Evolutionary conservation across 176 grass and related monocot species (phyloP), one percentile per base, ranked within the genome.

Genomic region (Thalia dealbata): DNA sequence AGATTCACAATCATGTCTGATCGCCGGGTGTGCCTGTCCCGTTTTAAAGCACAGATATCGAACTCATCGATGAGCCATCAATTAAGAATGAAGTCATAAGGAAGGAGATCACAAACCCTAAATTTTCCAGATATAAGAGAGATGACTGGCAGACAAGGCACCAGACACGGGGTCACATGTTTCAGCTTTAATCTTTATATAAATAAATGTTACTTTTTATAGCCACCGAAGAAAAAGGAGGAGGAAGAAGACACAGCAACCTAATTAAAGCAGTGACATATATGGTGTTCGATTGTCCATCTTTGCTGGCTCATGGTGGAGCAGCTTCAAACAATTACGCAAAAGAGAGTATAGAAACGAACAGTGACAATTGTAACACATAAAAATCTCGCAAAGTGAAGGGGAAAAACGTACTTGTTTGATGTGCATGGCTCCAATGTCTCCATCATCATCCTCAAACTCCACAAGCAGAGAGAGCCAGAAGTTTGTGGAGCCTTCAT

Each of bases 371-470:
- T 4, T 22, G 25, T 10, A 61, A 50, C 16, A 60, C 70, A 14
- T 50, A 69, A 70, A 61, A 59, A 24, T 70, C 29, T 19, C 30
- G 7, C 0, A 22, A 28, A 16, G 68, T 58, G 43, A 46, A 83
- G n/a, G 32, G 4, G 4, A 35, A 43, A 70, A 54, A 45, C 35
- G 10, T 87, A 89, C 95, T 86, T 91, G 95, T 87, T 93, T 83
- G 10, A 99, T 86, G 72, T 99, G 87, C 90, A 99, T 92, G 70
- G 95, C 86, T 78, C 95, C 95, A 50, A 99, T 85, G 81, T 99
- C 95, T 41, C 95, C 95, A 78, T 93, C 83, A 15, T 79, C 95
- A 75, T 86, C 81, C 87, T 99, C 90, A 65, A 88, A 99, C 83
- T 93, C 95, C 71, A 99, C 77, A 38, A 99, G 84, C 67, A 99